Percentiles rank a stretch among this genome's conserved stretches.
Evolutionary conservation across 805 yeast species (phyloP).

Genomic region (Helenozyma rhizophorensis): DNA sequence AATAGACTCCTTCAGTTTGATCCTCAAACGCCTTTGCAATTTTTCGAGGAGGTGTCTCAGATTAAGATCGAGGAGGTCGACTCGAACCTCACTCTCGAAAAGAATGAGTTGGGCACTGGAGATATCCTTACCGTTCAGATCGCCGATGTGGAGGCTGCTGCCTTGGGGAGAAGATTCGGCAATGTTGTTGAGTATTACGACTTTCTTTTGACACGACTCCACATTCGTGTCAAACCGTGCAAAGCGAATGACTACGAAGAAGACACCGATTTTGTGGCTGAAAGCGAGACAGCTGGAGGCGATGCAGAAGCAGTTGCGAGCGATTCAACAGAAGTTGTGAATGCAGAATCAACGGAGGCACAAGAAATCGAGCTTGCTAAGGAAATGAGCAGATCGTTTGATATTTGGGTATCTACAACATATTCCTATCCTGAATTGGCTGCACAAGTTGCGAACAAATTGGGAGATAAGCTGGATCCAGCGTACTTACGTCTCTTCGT

Average conservation of each 20-base stretch:
- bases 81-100: conserved; percentile 41
- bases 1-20: conserved; percentile 39
- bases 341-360: conserved; percentile 13
- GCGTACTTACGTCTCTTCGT: conserved; percentile 63
- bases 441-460: conserved; percentile 48
- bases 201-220: conserved; percentile 57
- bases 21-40: conserved; percentile 27
- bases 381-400: conserved; percentile 32
- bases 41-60: conserved; percentile 62
- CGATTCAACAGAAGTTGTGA: conserved; percentile 12
- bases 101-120: conserved; percentile 60
- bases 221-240: conserved; percentile 48
- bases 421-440: conserved; percentile 60
- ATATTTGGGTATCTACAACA: conserved; percentile 65
- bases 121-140: conserved; percentile 52
- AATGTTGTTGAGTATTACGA: conserved; percentile 45
- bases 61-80: conserved; percentile 45
- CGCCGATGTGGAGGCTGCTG: conserved; percentile 17
- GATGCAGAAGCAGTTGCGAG: conserved; percentile 2
- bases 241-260: conserved; percentile 43
- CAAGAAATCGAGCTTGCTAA: conserved; percentile 17
- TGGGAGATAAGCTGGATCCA: conserved; percentile 48
- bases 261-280: conserved; percentile 43
- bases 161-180: conserved; percentile 15
- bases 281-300: conserved; percentile 19